These are phyloP conservation scores for Komagataella mondaviorum DNA, from an alignment of 805 yeast species.

Conservation along the genomic window DNA sequence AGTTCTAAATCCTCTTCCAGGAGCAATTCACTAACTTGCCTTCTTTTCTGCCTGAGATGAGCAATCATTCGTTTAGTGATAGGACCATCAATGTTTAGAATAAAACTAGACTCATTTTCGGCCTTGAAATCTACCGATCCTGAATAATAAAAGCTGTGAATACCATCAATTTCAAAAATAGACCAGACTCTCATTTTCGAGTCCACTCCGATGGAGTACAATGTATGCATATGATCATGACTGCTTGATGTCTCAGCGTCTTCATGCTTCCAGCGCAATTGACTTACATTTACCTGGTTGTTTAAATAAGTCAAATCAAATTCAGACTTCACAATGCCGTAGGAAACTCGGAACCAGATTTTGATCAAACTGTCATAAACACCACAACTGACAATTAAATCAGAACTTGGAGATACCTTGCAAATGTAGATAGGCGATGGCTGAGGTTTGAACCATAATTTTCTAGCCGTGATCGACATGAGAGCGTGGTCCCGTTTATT, in stretches of 20 bases:
- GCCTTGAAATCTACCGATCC: constrained; percentile 14
- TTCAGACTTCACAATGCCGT: constrained; percentile 45
- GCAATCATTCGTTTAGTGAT: not conserved
- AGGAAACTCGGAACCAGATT: constrained; percentile 65
- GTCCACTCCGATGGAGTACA: not conserved
- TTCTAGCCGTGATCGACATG: constrained; percentile 6
- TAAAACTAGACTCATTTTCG: not conserved
- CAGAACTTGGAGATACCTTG: constrained; percentile 53
- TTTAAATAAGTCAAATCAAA: constrained; percentile 59
- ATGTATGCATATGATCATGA: not conserved
- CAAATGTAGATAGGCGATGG: constrained; percentile 48
- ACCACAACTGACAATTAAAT: constrained; percentile 51
- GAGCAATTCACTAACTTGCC: constrained; percentile 6
- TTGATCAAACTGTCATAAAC: constrained; percentile 55
- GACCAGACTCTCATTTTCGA: constrained; percentile 34
- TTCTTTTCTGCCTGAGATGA: constrained; percentile 6
- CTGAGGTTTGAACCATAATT: constrained; percentile 36
- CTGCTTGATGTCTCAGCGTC: not conserved
- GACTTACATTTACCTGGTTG: constrained; percentile 47
- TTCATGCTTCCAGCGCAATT: constrained; percentile 36
- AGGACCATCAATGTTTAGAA: not conserved
- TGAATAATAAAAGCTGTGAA: constrained; percentile 40
- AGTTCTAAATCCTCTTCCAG: constrained; percentile 15
- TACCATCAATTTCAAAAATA: constrained; percentile 37
- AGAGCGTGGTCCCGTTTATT: not conserved